Percentiles rank a stretch among this genome's conserved stretches.
phyloP scores from a whole-genome alignment of 371 early-diverging fungal species.

The Haplosporangium sp. region DNA sequence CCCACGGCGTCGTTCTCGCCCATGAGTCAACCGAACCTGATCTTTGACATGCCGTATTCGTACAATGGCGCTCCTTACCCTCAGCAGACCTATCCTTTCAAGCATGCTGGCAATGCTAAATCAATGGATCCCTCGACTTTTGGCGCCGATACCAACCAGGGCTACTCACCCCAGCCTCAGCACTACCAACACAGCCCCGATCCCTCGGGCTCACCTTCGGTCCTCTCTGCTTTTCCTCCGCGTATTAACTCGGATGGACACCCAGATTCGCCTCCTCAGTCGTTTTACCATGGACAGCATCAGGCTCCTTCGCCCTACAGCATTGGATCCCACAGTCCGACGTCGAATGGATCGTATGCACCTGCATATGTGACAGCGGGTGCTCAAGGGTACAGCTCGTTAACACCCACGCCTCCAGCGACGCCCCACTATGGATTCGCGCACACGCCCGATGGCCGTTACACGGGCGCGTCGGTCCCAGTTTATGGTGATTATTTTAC shows the following conservation, averaged over 20 bases:
- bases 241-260: constrained; percentile 36
- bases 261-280: constrained; percentile 40
- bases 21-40: constrained; percentile 40
- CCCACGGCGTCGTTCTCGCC: constrained; percentile 40
- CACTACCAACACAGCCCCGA: constrained; percentile 50
- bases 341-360: constrained; percentile 33
- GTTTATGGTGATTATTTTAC: constrained; percentile 49
- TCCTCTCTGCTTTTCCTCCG: constrained; percentile 32
- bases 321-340: constrained; percentile 50
- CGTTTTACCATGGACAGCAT: constrained; percentile 47
- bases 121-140: constrained; percentile 44
- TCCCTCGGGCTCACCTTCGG: constrained; percentile 41
- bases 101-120: constrained; percentile 55
- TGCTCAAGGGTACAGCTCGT: constrained; percentile 39
- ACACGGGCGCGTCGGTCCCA: constrained; percentile 30
- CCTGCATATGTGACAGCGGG: constrained; percentile 37
- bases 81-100: constrained; percentile 40
- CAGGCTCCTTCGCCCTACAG: constrained; percentile 51
- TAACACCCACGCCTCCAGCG: constrained; percentile 46
- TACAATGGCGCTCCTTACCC: constrained; percentile 39
- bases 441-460: constrained; percentile 49
- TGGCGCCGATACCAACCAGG: constrained; percentile 28
- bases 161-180: constrained; percentile 29
- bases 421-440: constrained; percentile 50
- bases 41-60: constrained; percentile 46